phyloP scores from a whole-genome alignment of 129 eudicot species.

The Chrysanthemum seticuspe region DNA sequence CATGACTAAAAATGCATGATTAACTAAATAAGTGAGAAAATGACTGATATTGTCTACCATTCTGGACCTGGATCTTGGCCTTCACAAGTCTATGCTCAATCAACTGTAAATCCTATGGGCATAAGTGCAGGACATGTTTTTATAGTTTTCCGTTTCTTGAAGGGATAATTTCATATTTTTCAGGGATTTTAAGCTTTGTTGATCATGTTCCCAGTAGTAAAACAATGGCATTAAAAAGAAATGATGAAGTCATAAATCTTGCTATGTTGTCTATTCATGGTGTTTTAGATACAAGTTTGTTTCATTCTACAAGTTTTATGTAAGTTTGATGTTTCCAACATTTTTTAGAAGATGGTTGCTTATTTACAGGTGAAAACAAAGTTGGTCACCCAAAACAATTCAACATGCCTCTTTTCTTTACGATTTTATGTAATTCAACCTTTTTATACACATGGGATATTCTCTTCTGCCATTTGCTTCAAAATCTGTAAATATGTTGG shows the following conservation, averaged over 20 bases:
- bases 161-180: background rate
- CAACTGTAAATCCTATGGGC: slow-evolving; percentile 94
- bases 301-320: background rate
- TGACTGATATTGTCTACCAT: slow-evolving; percentile 86
- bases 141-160: slow-evolving; percentile 20
- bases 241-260: slow-evolving; percentile 3
- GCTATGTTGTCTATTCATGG: slow-evolving; percentile 4
- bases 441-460: too few species aligned
- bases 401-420: too few species aligned
- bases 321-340: background rate
- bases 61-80: slow-evolving; percentile 99
- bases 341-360: too few species aligned
- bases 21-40: slow-evolving; percentile 11
- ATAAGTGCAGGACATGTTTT: slow-evolving; percentile 96
- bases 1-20: slow-evolving; percentile 3
- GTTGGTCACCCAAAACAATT: too few species aligned
- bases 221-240: slow-evolving; percentile 1
- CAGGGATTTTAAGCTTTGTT: background rate
- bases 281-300: slow-evolving; percentile 2
- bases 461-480: too few species aligned
- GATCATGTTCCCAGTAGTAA: background rate
- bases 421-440: too few species aligned
- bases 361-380: too few species aligned
- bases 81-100: slow-evolving; percentile 75
- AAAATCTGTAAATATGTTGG: too few species aligned